These are phyloP conservation scores for Tylopilus sp. DNA, from an alignment of 768 basidiomycete genomes.

Conservation along the genomic window DNA sequence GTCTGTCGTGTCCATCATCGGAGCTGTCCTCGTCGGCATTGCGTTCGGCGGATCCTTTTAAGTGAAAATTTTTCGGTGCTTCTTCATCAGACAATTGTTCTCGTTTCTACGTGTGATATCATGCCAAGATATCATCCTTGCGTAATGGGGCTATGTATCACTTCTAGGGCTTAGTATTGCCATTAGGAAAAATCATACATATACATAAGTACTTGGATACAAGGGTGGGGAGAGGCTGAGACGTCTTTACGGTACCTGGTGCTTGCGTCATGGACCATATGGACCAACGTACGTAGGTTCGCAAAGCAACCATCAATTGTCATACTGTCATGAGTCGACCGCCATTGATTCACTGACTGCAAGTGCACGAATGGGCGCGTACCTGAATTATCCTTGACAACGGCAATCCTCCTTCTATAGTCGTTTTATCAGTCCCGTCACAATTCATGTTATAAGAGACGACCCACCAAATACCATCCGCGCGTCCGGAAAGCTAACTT, in stretches of 20 bases:
- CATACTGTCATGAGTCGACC: slow-evolving; percentile 5
- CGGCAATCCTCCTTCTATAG: slow-evolving; percentile 12
- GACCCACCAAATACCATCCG: slow-evolving; percentile 14
- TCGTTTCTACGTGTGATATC: background rate
- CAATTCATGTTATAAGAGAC: background rate
- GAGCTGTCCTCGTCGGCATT: slow-evolving; percentile 4
- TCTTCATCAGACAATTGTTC: background rate
- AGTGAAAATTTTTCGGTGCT: background rate
- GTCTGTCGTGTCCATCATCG: background rate
- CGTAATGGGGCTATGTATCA: background rate
- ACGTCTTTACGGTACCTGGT: slow-evolving; percentile 1
- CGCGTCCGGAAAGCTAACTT: slow-evolving; percentile 21
- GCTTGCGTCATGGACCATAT: background rate
- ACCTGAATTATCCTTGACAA: slow-evolving; percentile 21
- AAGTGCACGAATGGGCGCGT: slow-evolving; percentile 1
- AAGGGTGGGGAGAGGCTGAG: background rate
- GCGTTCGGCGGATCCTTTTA: background rate
- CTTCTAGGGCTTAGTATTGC: too few species aligned
- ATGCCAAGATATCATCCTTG: background rate
- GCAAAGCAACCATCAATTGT: slow-evolving; percentile 23
- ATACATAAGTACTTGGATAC: background rate
- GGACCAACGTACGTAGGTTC: background rate
- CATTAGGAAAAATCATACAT: too few species aligned
- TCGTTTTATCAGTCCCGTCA: background rate
- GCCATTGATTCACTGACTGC: too few species aligned